Percentiles rank a stretch among this genome's conserved stretches.
phyloP scores from a whole-genome alignment of 768 basidiomycete genomes.

The Pulveroboletus ravenelii region DNA sequence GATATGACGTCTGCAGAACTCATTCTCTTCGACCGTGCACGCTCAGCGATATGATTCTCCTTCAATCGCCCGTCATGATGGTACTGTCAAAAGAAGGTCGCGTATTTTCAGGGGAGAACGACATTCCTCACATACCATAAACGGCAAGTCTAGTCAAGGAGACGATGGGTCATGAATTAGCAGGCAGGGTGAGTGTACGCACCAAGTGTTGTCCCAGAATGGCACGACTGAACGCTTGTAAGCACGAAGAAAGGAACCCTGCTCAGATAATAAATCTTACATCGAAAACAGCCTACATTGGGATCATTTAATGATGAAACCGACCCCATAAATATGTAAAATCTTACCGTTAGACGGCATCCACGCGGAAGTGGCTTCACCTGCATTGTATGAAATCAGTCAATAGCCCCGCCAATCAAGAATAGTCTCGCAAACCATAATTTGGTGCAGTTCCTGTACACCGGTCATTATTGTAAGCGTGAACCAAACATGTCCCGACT shows the following conservation, averaged over 20 bases:
- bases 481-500: slow-evolving; percentile 19
- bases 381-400: slow-evolving; percentile 17
- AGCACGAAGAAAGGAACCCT: background rate
- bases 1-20: slow-evolving; percentile 80
- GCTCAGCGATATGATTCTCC: slow-evolving; percentile 37
- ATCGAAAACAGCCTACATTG: slow-evolving; percentile 41
- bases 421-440: slow-evolving; percentile 32
- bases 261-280: slow-evolving; percentile 29
- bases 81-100: slow-evolving; percentile 37
- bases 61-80: slow-evolving; percentile 54
- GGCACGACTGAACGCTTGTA: slow-evolving; percentile 35
- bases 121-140: slow-evolving; percentile 18
- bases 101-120: background rate
- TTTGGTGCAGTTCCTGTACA: slow-evolving; percentile 36
- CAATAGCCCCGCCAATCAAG: background rate
- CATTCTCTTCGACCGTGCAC: slow-evolving; percentile 38
- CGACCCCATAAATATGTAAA: background rate
- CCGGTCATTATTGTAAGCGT: background rate
- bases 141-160: slow-evolving; percentile 21
- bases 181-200: background rate
- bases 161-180: background rate
- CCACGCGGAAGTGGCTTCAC: slow-evolving; percentile 56
- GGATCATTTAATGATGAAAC: background rate
- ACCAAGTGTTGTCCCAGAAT: slow-evolving; percentile 48
- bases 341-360: slow-evolving; percentile 55